Evolutionary conservation across 768 basidiomycete genomes (phyloP).

Genomic region (Pholiota molesta): DNA sequence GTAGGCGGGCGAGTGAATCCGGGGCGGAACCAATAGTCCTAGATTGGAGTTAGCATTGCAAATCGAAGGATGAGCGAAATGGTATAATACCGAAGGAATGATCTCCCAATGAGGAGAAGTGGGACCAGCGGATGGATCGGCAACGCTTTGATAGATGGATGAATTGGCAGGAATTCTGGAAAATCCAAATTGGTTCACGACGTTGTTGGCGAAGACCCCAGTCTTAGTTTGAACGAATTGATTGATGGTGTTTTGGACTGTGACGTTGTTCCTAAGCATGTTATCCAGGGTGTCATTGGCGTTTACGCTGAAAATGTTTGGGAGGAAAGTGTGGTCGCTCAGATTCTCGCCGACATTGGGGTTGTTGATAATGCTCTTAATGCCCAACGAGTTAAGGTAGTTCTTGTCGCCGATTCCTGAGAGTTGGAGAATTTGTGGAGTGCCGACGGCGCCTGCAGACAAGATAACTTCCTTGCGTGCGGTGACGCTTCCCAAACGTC

Average conservation of each 20-base stretch:
- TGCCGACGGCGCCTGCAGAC: conserved; percentile 37
- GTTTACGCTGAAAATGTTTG: conserved; percentile 14
- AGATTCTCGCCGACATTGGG: conserved; percentile 24
- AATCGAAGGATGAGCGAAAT: not conserved
- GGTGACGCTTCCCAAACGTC: conserved; percentile 6
- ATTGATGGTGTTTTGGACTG: conserved; percentile 20
- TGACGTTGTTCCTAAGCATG: conserved; percentile 18
- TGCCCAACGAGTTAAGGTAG: conserved; percentile 37
- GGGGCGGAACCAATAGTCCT: conserved; percentile 19
- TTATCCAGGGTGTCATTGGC: not conserved
- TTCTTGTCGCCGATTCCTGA: conserved; percentile 45
- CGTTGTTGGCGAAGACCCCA: conserved; percentile 37
- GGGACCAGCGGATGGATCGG: conserved; percentile 23
- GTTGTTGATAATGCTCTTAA: conserved; percentile 30
- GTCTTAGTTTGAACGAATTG: conserved; percentile 24
- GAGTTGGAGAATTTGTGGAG: conserved; percentile 38
- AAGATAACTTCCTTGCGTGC: conserved; percentile 38
- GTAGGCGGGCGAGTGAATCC: conserved; percentile 18
- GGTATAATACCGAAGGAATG: conserved; percentile 25
- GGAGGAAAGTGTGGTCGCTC: conserved; percentile 16
- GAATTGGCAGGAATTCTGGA: conserved; percentile 34
- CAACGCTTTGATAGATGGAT: conserved; percentile 14
- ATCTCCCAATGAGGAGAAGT: conserved; percentile 31
- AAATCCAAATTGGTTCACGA: conserved; percentile 31
- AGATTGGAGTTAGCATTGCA: not conserved